Evolutionary conservation across 1,284 basidiomycete species (phyloP).

Genomic region (Exobasidium cylindrosporum): DNA sequence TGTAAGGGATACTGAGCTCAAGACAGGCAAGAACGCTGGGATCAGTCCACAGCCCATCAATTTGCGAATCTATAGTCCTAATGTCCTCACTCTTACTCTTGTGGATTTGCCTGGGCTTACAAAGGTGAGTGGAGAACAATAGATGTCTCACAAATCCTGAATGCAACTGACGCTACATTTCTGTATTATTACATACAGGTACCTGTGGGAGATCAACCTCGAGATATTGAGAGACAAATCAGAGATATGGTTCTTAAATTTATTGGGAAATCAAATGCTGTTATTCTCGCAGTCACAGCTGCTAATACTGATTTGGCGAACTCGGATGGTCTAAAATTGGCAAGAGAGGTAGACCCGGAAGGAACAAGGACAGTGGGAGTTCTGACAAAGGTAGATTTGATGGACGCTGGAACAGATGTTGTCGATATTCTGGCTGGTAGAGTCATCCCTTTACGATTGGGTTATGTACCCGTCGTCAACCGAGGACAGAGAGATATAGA

Average conservation of each 20-base stretch:
- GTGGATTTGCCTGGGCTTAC: slow-evolving; percentile 96
- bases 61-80: slow-evolving; percentile 90
- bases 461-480: slow-evolving; percentile 96
- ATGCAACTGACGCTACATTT: too few species aligned
- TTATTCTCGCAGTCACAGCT: slow-evolving; percentile 88
- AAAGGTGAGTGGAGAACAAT: slow-evolving; percentile 61
- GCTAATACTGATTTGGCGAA: slow-evolving; percentile 97
- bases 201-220: slow-evolving; percentile 94
- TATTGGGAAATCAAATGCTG: slow-evolving; percentile 79
- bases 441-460: slow-evolving; percentile 83
- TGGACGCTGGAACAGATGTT: slow-evolving; percentile 96
- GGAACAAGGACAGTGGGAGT: slow-evolving; percentile 94
- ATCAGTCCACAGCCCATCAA: slow-evolving; percentile 91
- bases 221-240: slow-evolving; percentile 97
- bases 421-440: slow-evolving; percentile 98
- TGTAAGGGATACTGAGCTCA: slow-evolving; percentile 90
- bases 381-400: slow-evolving; percentile 93
- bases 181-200: too few species aligned
- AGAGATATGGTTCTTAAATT: slow-evolving; percentile 93
- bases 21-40: slow-evolving; percentile 89
- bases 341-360: slow-evolving; percentile 92
- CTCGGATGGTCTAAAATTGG: slow-evolving; percentile 94
- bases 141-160: slow-evolving; percentile 4
- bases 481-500: slow-evolving; percentile 97
- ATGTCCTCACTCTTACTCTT: slow-evolving; percentile 91